Base-by-base conservation (phyloP, 2,329 filamentous ascomycete species). In the Sclerotinia borealis region DNA sequence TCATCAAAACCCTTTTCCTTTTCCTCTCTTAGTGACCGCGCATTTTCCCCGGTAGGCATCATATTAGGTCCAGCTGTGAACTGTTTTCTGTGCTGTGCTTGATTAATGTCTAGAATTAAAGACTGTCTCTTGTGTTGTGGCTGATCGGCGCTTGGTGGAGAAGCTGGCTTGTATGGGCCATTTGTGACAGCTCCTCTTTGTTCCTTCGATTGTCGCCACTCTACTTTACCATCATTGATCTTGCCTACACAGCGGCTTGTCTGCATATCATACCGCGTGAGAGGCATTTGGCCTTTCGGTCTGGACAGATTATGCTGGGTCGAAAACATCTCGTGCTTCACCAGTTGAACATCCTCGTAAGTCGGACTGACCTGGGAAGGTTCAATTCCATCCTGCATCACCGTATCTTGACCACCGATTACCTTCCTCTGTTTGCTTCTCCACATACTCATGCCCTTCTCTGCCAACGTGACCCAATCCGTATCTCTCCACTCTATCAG, bases 401-500 rank as follows among this genome's bases (percentile, higher is more conserved):
- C 37, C 5, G 36, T 19, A 54, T n/a, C 4, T 29, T 41, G 51
- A 13, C 17, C 1, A 29, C 37, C 3, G 36, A 11, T n/a, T 4
- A 5, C 9, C 25, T 29, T 11, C 13, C 19, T 9, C 6, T 19
- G n/a, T 3, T 34, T 10, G 13, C 17, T 27, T 25, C 29, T 34
- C 41, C 54, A 45, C 13, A 17, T 34, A 15, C 1, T 7, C 41
- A 29, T 49, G n/a, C 41, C 39, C 2, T 39, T 49, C 27, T 58
- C 25, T 15, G 60, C 25, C n/a, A 58, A 29, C 60, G 22, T 29
- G 36, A 48, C 60, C 51, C 60, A 63, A 48, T 63, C 51, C 15
- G 34, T 63, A 19, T 31, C 41, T 58, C 51, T 48, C 60, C 60
- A 63, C 49, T 58, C 43, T 8, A 63, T 43, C 25, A 25, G 17